These are phyloP conservation scores for Phytophthora hibernalis DNA, from an alignment of 352 stramenopile species.

Conservation along the genomic window DNA sequence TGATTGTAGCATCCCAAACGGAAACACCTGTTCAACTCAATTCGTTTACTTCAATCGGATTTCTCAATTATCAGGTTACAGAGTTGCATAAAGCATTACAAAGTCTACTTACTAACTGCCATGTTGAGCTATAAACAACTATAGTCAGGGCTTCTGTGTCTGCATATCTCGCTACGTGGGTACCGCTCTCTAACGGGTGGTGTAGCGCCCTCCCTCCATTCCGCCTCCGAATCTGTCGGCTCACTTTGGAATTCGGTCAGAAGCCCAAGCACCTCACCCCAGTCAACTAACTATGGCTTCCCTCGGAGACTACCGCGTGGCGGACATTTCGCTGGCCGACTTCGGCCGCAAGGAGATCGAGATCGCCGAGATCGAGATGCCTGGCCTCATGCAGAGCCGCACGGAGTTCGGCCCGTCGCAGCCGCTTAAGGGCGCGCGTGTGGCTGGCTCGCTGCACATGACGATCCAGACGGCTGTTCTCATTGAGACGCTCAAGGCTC, in stretches of 20 bases:
- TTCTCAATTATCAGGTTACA: neutral
- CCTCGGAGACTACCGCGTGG: constrained; percentile 87
- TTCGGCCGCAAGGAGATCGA: constrained; percentile 99
- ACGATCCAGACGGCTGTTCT: constrained; percentile 99
- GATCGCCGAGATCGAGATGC: constrained; percentile 99
- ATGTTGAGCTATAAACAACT: too few species aligned
- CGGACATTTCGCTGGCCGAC: constrained; percentile 98
- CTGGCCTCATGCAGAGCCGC: constrained; percentile 97
- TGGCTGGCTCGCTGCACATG: constrained; percentile 99
- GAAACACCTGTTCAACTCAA: neutral
- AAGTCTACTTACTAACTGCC: neutral
- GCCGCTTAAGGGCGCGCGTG: constrained; percentile 90
- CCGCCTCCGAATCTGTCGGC: neutral
- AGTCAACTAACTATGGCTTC: constrained; percentile 53
- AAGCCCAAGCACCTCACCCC: constrained; percentile 13
- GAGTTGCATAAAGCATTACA: neutral
- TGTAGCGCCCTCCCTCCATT: constrained; percentile 25
- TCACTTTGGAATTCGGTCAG: constrained; percentile 38
- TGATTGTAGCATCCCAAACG: neutral
- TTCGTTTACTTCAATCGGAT: neutral
- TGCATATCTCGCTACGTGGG: constrained; percentile 12
- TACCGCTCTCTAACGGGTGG: constrained; percentile 25
- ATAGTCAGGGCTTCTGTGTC: too few species aligned
- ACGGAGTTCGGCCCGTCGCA: constrained; percentile 91
- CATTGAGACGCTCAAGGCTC: constrained; percentile 98